Base-by-base conservation (phyloP, 148 eudicot genomes). In the Gaultheria prostrata region DNA sequence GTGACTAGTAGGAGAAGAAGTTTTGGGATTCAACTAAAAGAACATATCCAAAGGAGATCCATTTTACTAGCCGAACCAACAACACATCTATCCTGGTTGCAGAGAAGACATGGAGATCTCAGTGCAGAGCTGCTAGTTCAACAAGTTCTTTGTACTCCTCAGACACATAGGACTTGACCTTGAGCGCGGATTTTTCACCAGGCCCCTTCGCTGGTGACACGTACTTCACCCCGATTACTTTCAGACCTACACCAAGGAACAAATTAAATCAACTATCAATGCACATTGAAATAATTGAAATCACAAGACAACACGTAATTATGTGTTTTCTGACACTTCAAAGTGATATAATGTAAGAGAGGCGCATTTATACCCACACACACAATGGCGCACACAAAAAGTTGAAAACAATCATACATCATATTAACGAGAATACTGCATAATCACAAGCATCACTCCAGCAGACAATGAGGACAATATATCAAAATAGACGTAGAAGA, bases 191-290 rank as follows among this genome's bases (percentile, higher is more conserved):
- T 50, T 82, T 35, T n/a, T 57, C 86, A 9, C 56, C 81, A 48
- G 18, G 1, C 35, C 82, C 85, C 81, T 90, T 89, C 13, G 84
- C 82, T 17, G 98, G 98, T 76, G 95, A 93, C 49, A 87, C 76
- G 33, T 88, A 93, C 90, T 90, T 94, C 63, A 91, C 82, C 54
- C 98, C 98, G 28, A 94, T 88, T 26, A 92, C 95, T 17, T 88
- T 80, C 85, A 93, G 17, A 83, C 93, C 98, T 95, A 89, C 86
- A 90, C 83, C 35, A 70, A 56, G 74, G 80, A 39, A 84, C 57
- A 54, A 17, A 83, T 3, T 48, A 14, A 32, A 32, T 1, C 18
- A 72, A 43, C 24, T 7, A 70, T 43, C 50, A 17, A 75, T 14
- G 78, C 50, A 13, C 4, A 33, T 21, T 33, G 51, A 11, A 39